These are phyloP conservation scores for Xylariaceae sp. DNA, from an alignment of 2,329 filamentous ascomycete genomes.

Conservation along the genomic window DNA sequence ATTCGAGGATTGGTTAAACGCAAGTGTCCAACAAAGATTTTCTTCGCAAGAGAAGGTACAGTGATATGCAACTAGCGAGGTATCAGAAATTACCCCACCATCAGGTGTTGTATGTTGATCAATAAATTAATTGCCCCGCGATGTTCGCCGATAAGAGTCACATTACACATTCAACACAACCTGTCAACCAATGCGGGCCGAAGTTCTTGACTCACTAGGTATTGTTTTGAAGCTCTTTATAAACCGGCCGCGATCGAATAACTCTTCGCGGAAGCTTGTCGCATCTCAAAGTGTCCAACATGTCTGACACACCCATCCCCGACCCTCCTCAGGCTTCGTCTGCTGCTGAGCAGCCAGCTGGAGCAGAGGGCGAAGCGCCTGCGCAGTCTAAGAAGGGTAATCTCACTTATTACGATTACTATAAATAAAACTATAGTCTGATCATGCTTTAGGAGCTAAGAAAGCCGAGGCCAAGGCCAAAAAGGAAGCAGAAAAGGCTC, in stretches of 20 bases:
- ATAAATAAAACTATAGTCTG: too few species aligned
- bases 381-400: conserved; percentile 75
- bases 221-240: neutral
- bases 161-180: neutral
- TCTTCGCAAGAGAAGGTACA: conserved; percentile 10
- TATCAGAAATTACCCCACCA: conserved; percentile 26
- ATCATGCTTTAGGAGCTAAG: conserved; percentile 70
- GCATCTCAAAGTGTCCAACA: conserved; percentile 6
- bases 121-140: conserved; percentile 39
- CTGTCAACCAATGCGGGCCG: neutral
- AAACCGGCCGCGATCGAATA: neutral
- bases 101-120: conserved; percentile 12
- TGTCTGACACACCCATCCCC: conserved; percentile 44
- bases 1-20: conserved; percentile 20
- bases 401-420: too few species aligned
- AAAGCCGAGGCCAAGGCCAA: conserved; percentile 87
- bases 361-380: conserved; percentile 36
- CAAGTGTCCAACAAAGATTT: conserved; percentile 22
- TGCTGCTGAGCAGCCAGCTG: conserved; percentile 35
- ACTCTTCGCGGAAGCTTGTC: neutral
- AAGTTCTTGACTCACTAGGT: conserved; percentile 4
- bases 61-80: conserved; percentile 30
- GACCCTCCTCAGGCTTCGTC: conserved; percentile 36
- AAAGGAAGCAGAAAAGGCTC: conserved; percentile 83
- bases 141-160: conserved; percentile 21